phyloP scores from a whole-genome alignment of 768 basidiomycete genomes.

The Pleurotus salmoneostramineus region DNA sequence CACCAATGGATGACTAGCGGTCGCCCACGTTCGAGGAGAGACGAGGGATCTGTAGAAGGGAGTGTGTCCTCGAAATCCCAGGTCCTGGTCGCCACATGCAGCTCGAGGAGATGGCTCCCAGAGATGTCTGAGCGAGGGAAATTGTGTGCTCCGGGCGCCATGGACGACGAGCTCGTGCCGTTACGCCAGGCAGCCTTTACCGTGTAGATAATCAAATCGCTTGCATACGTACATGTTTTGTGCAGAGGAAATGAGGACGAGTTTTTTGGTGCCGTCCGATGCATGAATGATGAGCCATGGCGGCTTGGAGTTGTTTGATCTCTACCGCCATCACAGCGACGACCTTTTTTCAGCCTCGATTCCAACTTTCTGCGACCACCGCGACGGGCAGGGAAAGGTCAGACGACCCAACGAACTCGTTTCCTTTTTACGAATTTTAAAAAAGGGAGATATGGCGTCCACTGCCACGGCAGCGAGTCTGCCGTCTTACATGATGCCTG shows the following conservation, averaged over 20 bases:
- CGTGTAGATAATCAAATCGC: too few species aligned
- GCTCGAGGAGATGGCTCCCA: neutral
- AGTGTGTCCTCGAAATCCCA: too few species aligned
- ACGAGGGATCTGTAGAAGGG: neutral
- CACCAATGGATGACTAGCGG: neutral
- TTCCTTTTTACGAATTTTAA: neutral
- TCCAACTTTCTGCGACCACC: neutral
- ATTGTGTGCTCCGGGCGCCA: neutral
- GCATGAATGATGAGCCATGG: constrained; percentile 7
- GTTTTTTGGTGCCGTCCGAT: neutral
- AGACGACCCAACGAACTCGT: neutral
- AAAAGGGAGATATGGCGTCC: constrained; percentile 58
- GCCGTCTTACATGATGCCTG: constrained; percentile 70
- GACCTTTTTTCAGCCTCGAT: neutral
- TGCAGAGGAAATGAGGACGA: too few species aligned
- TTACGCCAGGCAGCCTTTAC: too few species aligned
- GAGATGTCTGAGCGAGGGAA: constrained; percentile 4
- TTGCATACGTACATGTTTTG: too few species aligned
- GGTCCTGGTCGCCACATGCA: neutral
- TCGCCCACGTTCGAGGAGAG: constrained; percentile 3
- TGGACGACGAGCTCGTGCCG: too few species aligned
- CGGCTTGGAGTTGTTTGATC: neutral
- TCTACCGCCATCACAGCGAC: constrained; percentile 7
- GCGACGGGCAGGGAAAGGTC: neutral
- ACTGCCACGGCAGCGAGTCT: constrained; percentile 62